A percentile compares a stretch with the other conserved stretches of the same genome.
Evolutionary conservation across 1,284 basidiomycete species (phyloP).

Genomic region (Chondrostereum purpureum): DNA sequence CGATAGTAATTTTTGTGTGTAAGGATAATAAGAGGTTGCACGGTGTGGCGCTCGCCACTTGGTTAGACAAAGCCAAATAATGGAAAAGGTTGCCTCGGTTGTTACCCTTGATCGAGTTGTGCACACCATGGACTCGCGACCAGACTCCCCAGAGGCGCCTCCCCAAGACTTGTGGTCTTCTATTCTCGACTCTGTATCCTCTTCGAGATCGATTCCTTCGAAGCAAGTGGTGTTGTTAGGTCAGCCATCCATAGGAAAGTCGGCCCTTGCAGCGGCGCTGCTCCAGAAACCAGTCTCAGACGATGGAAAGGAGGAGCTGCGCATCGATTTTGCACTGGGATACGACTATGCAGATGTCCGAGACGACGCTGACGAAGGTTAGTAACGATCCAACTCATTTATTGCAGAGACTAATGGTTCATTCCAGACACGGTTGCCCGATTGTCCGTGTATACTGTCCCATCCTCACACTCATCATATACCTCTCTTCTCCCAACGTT

Average conservation of each 20-base stretch:
- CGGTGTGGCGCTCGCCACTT: too few relatives aligned
- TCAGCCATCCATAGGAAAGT: conserved; percentile 72
- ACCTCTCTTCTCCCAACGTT: conserved; percentile 80
- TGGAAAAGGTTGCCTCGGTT: too few relatives aligned
- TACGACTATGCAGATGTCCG: conserved; percentile 83
- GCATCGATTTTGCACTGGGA: conserved; percentile 72
- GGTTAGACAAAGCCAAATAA: too few relatives aligned
- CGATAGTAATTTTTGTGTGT: too few relatives aligned
- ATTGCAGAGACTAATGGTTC: too few relatives aligned
- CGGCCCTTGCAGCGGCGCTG: conserved; percentile 60
- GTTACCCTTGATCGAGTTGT: too few relatives aligned
- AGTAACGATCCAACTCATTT: conserved; percentile 22
- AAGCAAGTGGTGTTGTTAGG: conserved; percentile 83
- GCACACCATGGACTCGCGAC: conserved; percentile 35
- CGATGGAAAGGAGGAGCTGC: conserved; percentile 49
- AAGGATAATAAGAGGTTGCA: too few relatives aligned
- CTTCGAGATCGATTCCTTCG: conserved; percentile 75
- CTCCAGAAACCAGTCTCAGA: conserved; percentile 57
- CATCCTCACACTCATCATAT: conserved; percentile 71
- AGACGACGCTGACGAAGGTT: conserved; percentile 87
- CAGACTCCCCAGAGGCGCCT: conserved; percentile 60
- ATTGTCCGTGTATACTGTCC: conserved; percentile 84
- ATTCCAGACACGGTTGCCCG: conserved; percentile 74
- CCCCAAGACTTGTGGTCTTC: conserved; percentile 86
- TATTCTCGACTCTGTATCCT: conserved; percentile 84